Evolutionary conservation across 2,329 filamentous ascomycete genomes (phyloP), one percentile per base, ranked within the genome.

Genomic region (Acrodontium crateriforme): DNA sequence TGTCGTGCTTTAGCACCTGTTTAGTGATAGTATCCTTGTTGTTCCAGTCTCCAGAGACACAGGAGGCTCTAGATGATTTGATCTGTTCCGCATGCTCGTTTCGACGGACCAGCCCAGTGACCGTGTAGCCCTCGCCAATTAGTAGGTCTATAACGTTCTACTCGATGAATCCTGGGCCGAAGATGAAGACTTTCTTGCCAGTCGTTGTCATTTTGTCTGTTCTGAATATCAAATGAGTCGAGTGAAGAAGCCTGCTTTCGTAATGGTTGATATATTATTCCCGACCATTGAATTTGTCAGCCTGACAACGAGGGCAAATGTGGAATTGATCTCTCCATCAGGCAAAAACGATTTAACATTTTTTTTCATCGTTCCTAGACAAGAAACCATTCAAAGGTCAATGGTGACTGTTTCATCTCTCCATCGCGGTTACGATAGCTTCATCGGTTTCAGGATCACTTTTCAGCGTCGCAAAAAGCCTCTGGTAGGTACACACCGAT

Each of bases 141-240:
- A 67, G 52, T 5, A 58, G 43, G 5, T 62, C 55, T 14, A 66
- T 47, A 20, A 67, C 50, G 16, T 62, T 57, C 42, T 56, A 57
- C 22, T 62, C 63, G 30, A 66, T 62, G 48, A 55, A 63, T 34
- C 60, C 59, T 8, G 60, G 56, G 8, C 60, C 60, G 24, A 65
- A 40, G 28, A 63, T 49, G 41, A 63, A 55, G 22, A 62, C 55
- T 9, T 40, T 51, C 28, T 47, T 48, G 12, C 37, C 34, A 14
- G 30, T 31, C n/a, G 39, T 32, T 31, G 38, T 41, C 1, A n/a
- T 27, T 23, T 16, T 25, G 4, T 5, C 4, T n/a, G n/a, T 10
- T 10, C 11, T 5, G 4, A 8, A 12, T 16, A 5, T 3, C 4
- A 18, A n/a, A n/a, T 4, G 4, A 22, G 20, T n/a, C n/a, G n/a